A percentile compares a stretch with the other conserved stretches of the same genome.
These are phyloP conservation scores for Linum lewisii DNA, from an alignment of 345 rosid genomes.

Conservation along the genomic window DNA sequence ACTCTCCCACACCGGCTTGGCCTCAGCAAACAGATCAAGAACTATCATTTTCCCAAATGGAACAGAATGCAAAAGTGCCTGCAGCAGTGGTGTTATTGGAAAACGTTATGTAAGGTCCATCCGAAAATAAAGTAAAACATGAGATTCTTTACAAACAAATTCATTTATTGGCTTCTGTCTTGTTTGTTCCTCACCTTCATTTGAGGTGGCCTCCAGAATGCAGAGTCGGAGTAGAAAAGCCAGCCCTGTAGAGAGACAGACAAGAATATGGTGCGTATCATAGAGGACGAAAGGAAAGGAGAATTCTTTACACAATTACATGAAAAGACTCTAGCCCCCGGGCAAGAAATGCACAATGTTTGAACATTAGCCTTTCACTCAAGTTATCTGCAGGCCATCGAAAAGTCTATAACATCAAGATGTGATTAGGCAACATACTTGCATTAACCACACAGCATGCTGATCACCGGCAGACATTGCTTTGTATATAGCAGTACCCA, in stretches of 20 bases:
- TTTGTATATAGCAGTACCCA: slow-evolving; percentile 82
- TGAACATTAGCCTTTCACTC: background rate
- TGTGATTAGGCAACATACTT: slow-evolving; percentile 38
- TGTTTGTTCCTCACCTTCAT: slow-evolving; percentile 67
- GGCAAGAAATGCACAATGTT: background rate
- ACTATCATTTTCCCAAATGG: slow-evolving; percentile 90
- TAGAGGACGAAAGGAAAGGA: background rate
- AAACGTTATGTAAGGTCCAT: no score
- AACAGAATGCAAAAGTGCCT: slow-evolving; percentile 94
- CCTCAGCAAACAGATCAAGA: slow-evolving; percentile 91
- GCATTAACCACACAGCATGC: slow-evolving; percentile 96
- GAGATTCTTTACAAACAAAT: background rate
- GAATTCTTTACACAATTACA: background rate
- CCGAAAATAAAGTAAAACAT: background rate
- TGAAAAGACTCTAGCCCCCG: background rate
- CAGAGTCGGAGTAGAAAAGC: slow-evolving; percentile 79
- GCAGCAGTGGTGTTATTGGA: slow-evolving; percentile 15
- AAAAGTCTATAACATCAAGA: slow-evolving; percentile 5
- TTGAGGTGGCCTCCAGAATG: slow-evolving; percentile 87
- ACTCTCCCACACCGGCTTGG: slow-evolving; percentile 70
- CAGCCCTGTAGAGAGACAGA: slow-evolving; percentile 57
- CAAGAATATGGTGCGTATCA: background rate
- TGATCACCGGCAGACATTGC: slow-evolving; percentile 88
- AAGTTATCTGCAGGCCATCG: background rate
- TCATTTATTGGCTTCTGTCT: background rate